Percentiles rank a stretch among this genome's conserved stretches.
phyloP scores from a whole-genome alignment of 1,284 basidiomycete genomes.

The Ceratobasidium sp. region DNA sequence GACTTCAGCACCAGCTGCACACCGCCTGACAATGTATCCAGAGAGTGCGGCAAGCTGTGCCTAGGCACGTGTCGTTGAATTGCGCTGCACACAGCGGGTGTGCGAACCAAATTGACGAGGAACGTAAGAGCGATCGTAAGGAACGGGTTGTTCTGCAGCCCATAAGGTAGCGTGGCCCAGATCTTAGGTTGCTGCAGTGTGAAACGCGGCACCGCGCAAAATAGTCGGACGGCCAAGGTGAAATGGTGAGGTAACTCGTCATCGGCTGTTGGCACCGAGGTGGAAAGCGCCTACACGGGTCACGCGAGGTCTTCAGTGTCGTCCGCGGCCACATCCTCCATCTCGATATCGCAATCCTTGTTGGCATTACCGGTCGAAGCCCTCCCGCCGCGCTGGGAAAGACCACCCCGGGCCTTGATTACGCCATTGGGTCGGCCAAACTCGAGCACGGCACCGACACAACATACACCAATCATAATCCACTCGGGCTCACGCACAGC shows the following conservation, averaged over 20 bases:
- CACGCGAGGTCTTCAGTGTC: constrained; percentile 79
- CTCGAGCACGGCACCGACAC: constrained; percentile 86
- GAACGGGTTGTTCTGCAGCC: constrained; percentile 84
- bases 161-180: constrained; percentile 67
- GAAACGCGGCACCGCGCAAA: constrained; percentile 82
- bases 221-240: constrained; percentile 79
- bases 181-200: constrained; percentile 75
- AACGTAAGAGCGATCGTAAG: constrained; percentile 90
- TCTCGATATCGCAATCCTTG: constrained; percentile 42
- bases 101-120: constrained; percentile 79
- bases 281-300: constrained; percentile 50
- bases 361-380: constrained; percentile 28
- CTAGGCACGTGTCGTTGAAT: constrained; percentile 91
- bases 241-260: constrained; percentile 72
- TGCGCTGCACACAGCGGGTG: constrained; percentile 68
- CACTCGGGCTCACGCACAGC: constrained; percentile 84
- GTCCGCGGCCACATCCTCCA: constrained; percentile 61
- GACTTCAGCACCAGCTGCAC: constrained; percentile 34
- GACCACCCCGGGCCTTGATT: constrained; percentile 60
- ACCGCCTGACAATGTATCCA: constrained; percentile 64
- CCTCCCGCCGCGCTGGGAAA: constrained; percentile 39
- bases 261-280: constrained; percentile 43
- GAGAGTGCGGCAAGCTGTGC: constrained; percentile 77
- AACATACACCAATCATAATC: constrained; percentile 94
- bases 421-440: constrained; percentile 85